Evolutionary conservation across 768 basidiomycete genomes (phyloP).

Genomic region (Amanita pallidorosea): DNA sequence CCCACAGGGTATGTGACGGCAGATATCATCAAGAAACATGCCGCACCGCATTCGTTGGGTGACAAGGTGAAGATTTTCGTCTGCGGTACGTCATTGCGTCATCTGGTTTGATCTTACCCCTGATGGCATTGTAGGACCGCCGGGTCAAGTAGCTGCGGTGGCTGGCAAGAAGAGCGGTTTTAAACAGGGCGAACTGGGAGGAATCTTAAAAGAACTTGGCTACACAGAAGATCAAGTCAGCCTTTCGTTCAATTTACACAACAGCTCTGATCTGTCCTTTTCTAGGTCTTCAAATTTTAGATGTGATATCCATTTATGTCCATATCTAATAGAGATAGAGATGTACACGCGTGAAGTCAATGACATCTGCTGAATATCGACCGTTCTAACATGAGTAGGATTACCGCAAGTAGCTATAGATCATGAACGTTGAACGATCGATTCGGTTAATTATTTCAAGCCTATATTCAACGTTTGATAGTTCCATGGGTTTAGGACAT

Average conservation of each 20-base stretch:
- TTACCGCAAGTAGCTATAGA: too few species aligned
- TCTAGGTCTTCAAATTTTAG: slow-evolving; percentile 32
- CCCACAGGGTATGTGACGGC: slow-evolving; percentile 64
- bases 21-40: slow-evolving; percentile 64
- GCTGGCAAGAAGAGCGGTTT: slow-evolving; percentile 84
- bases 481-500: too few species aligned
- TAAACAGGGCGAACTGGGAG: slow-evolving; percentile 76
- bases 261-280: neutral
- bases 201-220: slow-evolving; percentile 79
- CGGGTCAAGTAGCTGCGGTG: slow-evolving; percentile 78
- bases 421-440: too few species aligned
- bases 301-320: neutral
- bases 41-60: slow-evolving; percentile 49
- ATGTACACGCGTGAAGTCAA: neutral
- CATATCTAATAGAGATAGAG: neutral
- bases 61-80: slow-evolving; percentile 85
- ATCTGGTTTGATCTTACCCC: neutral
- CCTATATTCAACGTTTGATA: too few species aligned
- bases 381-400: too few species aligned
- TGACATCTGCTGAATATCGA: too few species aligned
- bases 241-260: neutral
- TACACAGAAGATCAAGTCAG: slow-evolving; percentile 78
- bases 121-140: slow-evolving; percentile 44
- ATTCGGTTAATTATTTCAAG: too few species aligned
- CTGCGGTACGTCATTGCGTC: slow-evolving; percentile 49